Base-by-base conservation (phyloP, 495 filamentous ascomycete species). In the Cercophora newfieldiana region DNA sequence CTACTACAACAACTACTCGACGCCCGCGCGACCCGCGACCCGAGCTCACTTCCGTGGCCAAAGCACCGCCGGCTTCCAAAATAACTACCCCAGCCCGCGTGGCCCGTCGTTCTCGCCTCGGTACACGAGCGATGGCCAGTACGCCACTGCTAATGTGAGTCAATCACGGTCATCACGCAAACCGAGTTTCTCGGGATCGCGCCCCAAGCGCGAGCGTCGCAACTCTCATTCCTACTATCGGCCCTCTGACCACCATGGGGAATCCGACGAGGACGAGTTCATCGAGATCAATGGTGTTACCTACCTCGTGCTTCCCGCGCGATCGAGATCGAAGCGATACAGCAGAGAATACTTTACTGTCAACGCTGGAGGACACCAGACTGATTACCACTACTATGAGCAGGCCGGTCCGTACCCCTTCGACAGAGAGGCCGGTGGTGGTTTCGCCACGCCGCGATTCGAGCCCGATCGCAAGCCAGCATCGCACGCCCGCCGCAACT, bases 181-280 rank as follows among this genome's bases (percentile, higher is more conserved):
- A 74, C 77, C 75, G 73, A 82, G 79, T 75, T 82, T 77, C 69
- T 79, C 81, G 71, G 77, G 72, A 67, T 75, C 73, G 58, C 75
- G 70, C 67, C 71, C 81, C 66, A 70, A 66, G 75, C 77, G 73
- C 76, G 81, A 82, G 78, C 80, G 80, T 68, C 81, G 78, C 71
- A 77, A 71, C 71, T 84, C 81, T 22, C 81, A 77, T 73, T 80
- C 83, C 76, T 81, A 78, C 74, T 74, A 83, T 82, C 84, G 80
- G 78, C 73, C 83, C 79, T 80, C 81, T 71, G 71, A 72, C 58
- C 69, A 70, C 48, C 76, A 84, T 82, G 83, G 81, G 78, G 83
- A 85, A 71, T 86, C 83, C 77, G 84, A 87, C 80, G 83, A 86
- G 78, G 84, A 86, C 78, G 84, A 87, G 75, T 74, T 79, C 70